Conservation (phyloP, 305 asterid genomes). For the Fraxinus xanthoxyloides region DNA sequence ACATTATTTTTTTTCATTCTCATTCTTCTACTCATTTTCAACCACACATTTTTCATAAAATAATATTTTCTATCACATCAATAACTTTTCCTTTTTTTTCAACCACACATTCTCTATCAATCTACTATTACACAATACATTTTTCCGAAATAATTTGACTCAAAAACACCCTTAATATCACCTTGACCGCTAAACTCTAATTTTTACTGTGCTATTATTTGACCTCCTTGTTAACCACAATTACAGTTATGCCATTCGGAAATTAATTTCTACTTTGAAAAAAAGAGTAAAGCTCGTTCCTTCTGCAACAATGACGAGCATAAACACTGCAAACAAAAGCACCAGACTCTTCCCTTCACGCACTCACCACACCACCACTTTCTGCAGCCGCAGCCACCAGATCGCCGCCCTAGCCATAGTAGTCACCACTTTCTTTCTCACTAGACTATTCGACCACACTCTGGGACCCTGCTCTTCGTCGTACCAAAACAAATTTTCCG, state of each 20-base stretch:
- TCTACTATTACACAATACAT: too few relatives aligned
- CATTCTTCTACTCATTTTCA: too few relatives aligned
- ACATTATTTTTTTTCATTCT: too few relatives aligned
- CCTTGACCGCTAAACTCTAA: not conserved
- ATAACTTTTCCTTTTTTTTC: too few relatives aligned
- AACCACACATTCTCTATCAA: too few relatives aligned
- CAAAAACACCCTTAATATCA: not conserved
- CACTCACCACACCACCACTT: slow-evolving; percentile 29
- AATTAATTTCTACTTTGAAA: not conserved
- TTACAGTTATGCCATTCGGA: not conserved
- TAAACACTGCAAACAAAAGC: slow-evolving; percentile 40
- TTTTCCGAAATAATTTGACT: too few relatives aligned
- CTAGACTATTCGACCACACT: slow-evolving; percentile 66
- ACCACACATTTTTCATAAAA: too few relatives aligned
- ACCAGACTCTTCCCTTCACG: slow-evolving; percentile 37
- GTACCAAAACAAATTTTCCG: slow-evolving; percentile 23
- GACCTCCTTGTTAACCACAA: not conserved
- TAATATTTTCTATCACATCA: too few relatives aligned
- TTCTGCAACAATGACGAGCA: slow-evolving; percentile 45
- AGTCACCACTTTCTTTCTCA: slow-evolving; percentile 70
- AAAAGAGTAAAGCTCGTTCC: not conserved
- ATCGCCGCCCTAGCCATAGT: slow-evolving; percentile 73
- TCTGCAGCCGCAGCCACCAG: slow-evolving; percentile 73
- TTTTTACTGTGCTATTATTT: too few relatives aligned
- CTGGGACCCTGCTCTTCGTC: slow-evolving; percentile 36